Conservation (phyloP, 345 rosid genomes). For the Brassica carinata region DNA sequence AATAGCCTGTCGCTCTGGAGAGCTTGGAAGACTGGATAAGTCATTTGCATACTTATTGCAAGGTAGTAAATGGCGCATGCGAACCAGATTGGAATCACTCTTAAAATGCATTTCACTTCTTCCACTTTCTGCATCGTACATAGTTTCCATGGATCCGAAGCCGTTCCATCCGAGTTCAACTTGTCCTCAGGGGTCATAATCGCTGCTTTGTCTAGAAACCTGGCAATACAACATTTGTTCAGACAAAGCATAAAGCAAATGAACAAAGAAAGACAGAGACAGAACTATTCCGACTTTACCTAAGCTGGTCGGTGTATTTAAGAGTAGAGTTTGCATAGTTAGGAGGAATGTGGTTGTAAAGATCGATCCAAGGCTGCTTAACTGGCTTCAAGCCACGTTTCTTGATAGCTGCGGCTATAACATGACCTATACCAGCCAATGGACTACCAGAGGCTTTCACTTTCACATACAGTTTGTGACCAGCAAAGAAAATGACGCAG, state of each 20-base stretch:
- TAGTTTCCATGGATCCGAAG: slow-evolving; percentile 58
- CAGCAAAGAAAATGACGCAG: slow-evolving; percentile 55
- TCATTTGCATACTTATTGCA: slow-evolving; percentile 43
- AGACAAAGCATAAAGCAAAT: slow-evolving; percentile 4
- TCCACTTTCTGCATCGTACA: slow-evolving; percentile 72
- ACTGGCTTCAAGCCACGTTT: slow-evolving; percentile 53
- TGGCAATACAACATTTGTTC: slow-evolving; percentile 25
- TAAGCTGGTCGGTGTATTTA: slow-evolving; percentile 41
- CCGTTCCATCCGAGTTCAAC: slow-evolving; percentile 49
- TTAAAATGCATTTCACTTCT: slow-evolving; percentile 62
- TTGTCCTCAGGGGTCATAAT: slow-evolving; percentile 47
- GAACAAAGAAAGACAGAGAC: background rate
- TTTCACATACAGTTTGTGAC: slow-evolving; percentile 66
- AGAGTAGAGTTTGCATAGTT: slow-evolving; percentile 35
- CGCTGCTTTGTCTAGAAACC: slow-evolving; percentile 68
- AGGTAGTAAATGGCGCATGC: slow-evolving; percentile 47
- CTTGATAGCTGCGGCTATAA: slow-evolving; percentile 56
- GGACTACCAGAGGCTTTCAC: slow-evolving; percentile 87
- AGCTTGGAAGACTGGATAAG: slow-evolving; percentile 65
- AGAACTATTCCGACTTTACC: slow-evolving; percentile 14
- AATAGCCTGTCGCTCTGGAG: slow-evolving; percentile 53
- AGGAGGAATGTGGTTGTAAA: slow-evolving; percentile 38
- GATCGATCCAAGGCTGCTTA: slow-evolving; percentile 48
- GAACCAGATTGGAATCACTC: slow-evolving; percentile 66
- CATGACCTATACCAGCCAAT: slow-evolving; percentile 58